phyloP scores from a whole-genome alignment of 257 asterid genomes.

The Jacaranda mimosifolia region DNA sequence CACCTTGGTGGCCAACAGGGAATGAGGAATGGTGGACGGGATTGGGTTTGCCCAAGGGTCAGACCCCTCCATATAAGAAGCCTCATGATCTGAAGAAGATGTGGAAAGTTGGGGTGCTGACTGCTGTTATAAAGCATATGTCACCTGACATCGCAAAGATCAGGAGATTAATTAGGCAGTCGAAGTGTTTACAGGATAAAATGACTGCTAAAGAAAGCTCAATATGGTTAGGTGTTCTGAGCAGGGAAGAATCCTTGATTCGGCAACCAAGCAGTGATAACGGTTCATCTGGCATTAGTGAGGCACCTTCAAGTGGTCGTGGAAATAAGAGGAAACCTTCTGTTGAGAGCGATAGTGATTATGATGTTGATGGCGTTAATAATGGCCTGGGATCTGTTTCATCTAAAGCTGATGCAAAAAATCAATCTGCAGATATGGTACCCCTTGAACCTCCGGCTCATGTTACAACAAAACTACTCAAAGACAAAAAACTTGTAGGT shows the following conservation, averaged over 20 bases:
- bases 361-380: conserved; percentile 69
- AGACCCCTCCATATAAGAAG: conserved; percentile 57
- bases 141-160: conserved; percentile 84
- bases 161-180: conserved; percentile 65
- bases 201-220: conserved; percentile 94
- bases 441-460: conserved; percentile 26
- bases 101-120: conserved; percentile 65
- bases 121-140: conserved; percentile 83
- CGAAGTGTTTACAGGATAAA: conserved; percentile 90
- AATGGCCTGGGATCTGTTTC: conserved; percentile 69
- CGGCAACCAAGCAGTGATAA: conserved; percentile 71
- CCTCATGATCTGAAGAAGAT: conserved; percentile 69
- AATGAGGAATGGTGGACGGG: conserved; percentile 63
- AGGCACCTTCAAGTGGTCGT: conserved; percentile 56
- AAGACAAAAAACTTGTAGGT: conserved; percentile 42
- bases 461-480: conserved; percentile 38
- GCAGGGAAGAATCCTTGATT: conserved; percentile 70
- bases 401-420: conserved; percentile 58
- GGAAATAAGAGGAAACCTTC: conserved; percentile 61
- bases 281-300: conserved; percentile 75
- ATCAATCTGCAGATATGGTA: conserved; percentile 36
- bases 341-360: conserved; percentile 74
- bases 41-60: conserved; percentile 47
- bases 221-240: conserved; percentile 79
- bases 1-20: conserved; percentile 73